Base-by-base conservation (phyloP, 73 alveolate species). In the Paramecium sonneborni region DNA sequence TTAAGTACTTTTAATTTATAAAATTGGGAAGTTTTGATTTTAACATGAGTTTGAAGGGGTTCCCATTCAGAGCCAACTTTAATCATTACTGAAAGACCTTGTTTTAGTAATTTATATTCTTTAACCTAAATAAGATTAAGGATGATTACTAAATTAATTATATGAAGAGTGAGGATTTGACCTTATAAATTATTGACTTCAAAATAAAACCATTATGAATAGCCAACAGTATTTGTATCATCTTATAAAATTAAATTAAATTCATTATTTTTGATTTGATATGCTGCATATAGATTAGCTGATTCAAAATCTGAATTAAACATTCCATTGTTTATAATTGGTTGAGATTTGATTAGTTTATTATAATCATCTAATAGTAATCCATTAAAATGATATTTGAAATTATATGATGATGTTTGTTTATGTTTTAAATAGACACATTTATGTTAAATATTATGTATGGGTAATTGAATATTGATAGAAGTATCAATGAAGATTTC, bases 161-260 rank as follows among this genome's bases (percentile, higher is more conserved):
- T 62, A 57, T 93, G 92, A 15, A 93, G 37, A 14, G 90, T 86
- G 10, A 93, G 82, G 43, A 18, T 38, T 18, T 68, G 43, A 20
- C 69, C 44, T n/a, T 30, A 12, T 6, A 38, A n/a, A 14, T 46
- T 46, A 26, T 55, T 21, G 35, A 86, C 86, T 18, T 39, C 35
- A 58, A 87, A 87, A 57, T 89, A 91, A 56, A 85, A 93, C 96
- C 96, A 93, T 74, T 93, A 55, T 88, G 95, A 38, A 76, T 92
- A 79, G 6, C 93, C 93, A 72, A 88, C 72, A 8, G 96, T 30
- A 91, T 92, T 82, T 14, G 84, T 93, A 57, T 93, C 96, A 18
- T 93, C 72, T 20, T 69, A 41, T 48, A 93, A 62, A 23, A 85
- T 57, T 28, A 93, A 79, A 62, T 93, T 88, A 46, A 88, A 92